Evolutionary conservation across 305 asterid species (phyloP), one percentile per base, ranked within the genome.

Genomic region (Fraxinus greggii): DNA sequence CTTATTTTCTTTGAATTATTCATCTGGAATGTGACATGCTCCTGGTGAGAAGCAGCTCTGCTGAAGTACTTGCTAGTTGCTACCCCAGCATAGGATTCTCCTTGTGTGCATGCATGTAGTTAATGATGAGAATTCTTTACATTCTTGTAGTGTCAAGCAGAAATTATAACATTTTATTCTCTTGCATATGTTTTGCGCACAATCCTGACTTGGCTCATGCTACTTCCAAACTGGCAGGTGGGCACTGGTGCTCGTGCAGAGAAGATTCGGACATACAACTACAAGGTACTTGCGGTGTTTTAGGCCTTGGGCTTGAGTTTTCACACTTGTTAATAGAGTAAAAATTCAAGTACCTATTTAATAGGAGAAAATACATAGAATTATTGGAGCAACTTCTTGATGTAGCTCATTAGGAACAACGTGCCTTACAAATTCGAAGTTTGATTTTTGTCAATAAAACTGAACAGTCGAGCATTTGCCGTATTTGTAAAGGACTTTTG

Each of bases 241-340:
- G 99, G 99, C 79, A 93, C 97, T 61, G 99, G 99, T 78, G 94
- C 99, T 86, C 98, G 99, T 77, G 78, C 98, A 79, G 99, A 96
- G 85, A 96, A 95, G 89, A 95, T 95, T 81, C 91, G 99, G 82
- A 95, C 98, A 23, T 94, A 94, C 92, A 95, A 95, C 91, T 95
- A 83, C 81, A 95, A 95, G 99, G 99, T 95, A 88, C 17, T 79
- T 75, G 19, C 7, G n/a, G 32, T 56, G 26, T 80, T 35, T 75
- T 9, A 69, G 69, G 45, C 72, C 76, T 79, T 42, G 79, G 38
- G 78, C 70, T 81, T 80, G 80, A 63, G 77, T 77, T 26, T 45
- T 29, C 78, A 80, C 19, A n/a, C 15, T 59, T 82, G 59, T 85
- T 72, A 38, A 24, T 4, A 36, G 6, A 69, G 24, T 63, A 15